A percentile compares a stretch with the other conserved stretches of the same genome.
Conservation (phyloP, 768 basidiomycete genomes). For the Agaricus blazei region DNA sequence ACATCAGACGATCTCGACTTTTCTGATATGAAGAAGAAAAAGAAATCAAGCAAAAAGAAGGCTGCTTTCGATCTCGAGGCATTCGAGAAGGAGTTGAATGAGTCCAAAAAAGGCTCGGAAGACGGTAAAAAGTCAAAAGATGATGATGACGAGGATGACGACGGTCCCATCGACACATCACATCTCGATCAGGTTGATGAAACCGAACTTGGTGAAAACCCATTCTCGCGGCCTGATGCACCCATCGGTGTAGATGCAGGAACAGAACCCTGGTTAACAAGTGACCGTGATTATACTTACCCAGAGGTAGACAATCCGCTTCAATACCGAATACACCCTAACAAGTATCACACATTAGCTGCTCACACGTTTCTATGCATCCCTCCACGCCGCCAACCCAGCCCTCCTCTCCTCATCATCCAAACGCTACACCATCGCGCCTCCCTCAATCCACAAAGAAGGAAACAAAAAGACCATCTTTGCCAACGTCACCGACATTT, state of each 20-base stretch:
- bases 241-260: constrained; percentile 66
- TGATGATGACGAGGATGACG: constrained; percentile 53
- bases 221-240: constrained; percentile 60
- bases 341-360: constrained; percentile 45
- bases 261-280: constrained; percentile 85
- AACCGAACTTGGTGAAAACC: constrained; percentile 84
- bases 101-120: constrained; percentile 56
- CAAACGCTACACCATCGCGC: constrained; percentile 96
- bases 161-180: constrained; percentile 54
- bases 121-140: constrained; percentile 33
- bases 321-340: neutral
- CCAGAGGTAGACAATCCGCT: constrained; percentile 58
- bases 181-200: constrained; percentile 71
- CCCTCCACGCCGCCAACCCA: constrained; percentile 92
- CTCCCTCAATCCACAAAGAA: constrained; percentile 90
- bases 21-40: constrained; percentile 96
- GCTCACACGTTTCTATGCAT: constrained; percentile 85
- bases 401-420: constrained; percentile 74
- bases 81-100: constrained; percentile 88
- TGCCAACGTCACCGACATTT: constrained; percentile 95
- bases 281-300: constrained; percentile 95
- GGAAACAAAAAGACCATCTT: constrained; percentile 98
- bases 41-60: constrained; percentile 85
- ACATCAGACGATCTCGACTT: constrained; percentile 84
- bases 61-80: constrained; percentile 86